Evolutionary conservation across 208 protist genomes (phyloP).

Genomic region (Entamoeba dispar): DNA sequence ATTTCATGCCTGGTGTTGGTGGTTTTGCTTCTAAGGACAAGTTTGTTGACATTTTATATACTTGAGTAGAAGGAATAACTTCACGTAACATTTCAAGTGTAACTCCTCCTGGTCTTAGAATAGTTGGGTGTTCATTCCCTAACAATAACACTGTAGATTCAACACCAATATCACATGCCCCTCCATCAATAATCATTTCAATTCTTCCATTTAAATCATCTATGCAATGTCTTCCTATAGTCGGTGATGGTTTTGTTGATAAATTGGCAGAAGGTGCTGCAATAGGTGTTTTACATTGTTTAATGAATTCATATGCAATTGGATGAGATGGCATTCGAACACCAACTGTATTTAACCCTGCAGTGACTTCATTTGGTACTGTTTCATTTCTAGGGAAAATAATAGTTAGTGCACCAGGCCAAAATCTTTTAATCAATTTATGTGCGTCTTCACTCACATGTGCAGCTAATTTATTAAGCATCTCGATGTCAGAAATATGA

Average conservation of each 20-base stretch:
- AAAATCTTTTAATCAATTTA: slow-evolving; percentile 7
- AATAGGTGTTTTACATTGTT: slow-evolving; percentile 3
- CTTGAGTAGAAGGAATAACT: background rate
- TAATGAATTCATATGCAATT: slow-evolving; percentile 7
- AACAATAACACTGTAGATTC: background rate
- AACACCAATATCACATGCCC: background rate
- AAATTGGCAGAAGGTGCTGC: slow-evolving; percentile 31
- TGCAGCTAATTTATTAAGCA: background rate
- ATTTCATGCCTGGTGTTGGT: background rate
- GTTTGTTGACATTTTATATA: background rate
- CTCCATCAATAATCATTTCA: background rate
- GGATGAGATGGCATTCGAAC: slow-evolving; percentile 24
- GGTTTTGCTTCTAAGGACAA: background rate
- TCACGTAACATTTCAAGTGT: background rate
- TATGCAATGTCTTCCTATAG: background rate
- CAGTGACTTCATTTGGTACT: slow-evolving; percentile 11
- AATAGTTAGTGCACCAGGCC: slow-evolving; percentile 24
- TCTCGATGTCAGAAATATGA: slow-evolving; percentile 49
- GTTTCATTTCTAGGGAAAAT: background rate
- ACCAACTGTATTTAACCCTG: slow-evolving; percentile 21
- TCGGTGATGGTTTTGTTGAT: slow-evolving; percentile 20
- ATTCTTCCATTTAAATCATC: background rate
- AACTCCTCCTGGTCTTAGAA: background rate
- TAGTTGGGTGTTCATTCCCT: background rate
- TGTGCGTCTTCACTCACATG: background rate